Conservation (phyloP, 139 green algal species). For the Coelastrella sp. region DNA sequence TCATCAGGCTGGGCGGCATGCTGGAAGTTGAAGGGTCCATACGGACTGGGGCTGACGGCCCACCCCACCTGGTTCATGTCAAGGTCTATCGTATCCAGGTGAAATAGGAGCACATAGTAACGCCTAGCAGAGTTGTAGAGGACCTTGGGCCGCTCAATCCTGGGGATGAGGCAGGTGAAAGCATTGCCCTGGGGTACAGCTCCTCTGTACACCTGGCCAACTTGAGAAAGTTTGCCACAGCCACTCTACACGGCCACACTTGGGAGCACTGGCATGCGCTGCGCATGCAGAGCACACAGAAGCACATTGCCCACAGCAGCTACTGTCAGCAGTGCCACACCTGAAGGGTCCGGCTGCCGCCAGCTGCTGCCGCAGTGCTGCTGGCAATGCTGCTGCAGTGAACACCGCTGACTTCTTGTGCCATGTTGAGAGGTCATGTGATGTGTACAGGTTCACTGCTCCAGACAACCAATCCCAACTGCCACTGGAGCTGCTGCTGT, state of each 20-base stretch:
- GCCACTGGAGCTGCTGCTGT: neutral
- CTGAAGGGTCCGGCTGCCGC: neutral
- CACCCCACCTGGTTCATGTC: neutral
- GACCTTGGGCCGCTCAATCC: conserved; percentile 38
- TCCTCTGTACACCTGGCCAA: neutral
- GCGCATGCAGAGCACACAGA: neutral
- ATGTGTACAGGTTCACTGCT: conserved; percentile 23
- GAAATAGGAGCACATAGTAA: conserved; percentile 45
- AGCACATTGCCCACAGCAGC: too few relatives aligned
- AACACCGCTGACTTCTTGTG: conserved; percentile 13
- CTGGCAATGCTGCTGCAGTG: neutral
- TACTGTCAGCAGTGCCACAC: neutral
- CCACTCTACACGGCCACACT: neutral
- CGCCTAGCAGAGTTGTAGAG: conserved; percentile 41
- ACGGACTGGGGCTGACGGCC: neutral
- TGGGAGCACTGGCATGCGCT: neutral
- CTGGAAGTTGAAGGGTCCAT: conserved; percentile 17
- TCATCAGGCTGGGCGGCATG: neutral
- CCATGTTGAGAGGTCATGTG: conserved; percentile 34
- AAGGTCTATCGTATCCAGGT: conserved; percentile 14
- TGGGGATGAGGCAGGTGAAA: neutral
- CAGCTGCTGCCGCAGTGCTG: neutral
- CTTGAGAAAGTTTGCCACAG: neutral
- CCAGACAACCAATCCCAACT: conserved; percentile 6
- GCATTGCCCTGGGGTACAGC: neutral